Evolutionary conservation across 2,329 filamentous ascomycete genomes (phyloP).

Genomic region (Cladophialophora carrionii): DNA sequence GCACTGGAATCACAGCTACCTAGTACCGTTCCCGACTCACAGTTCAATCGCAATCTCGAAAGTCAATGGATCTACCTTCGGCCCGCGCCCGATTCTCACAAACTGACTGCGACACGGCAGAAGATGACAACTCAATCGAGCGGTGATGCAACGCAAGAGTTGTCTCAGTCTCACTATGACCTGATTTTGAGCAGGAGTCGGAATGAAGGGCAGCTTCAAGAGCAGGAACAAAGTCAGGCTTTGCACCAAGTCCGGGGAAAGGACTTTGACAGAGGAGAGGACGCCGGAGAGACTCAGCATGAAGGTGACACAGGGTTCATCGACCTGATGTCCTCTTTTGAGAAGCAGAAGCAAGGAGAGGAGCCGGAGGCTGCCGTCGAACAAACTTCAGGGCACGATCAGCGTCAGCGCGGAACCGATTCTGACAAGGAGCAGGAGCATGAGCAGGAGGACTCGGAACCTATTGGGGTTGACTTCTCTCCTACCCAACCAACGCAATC

Average conservation of each 20-base stretch:
- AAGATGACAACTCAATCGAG: slow-evolving; percentile 46
- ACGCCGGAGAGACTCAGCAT: slow-evolving; percentile 46
- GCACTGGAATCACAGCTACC: slow-evolving; percentile 30
- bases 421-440: neutral
- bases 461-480: slow-evolving; percentile 29
- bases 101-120: slow-evolving; percentile 4
- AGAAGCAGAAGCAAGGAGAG: slow-evolving; percentile 28
- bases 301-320: slow-evolving; percentile 52
- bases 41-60: slow-evolving; percentile 23
- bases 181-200: slow-evolving; percentile 46
- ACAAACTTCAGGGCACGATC: neutral
- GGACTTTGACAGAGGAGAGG: slow-evolving; percentile 39
- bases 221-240: slow-evolving; percentile 15
- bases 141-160: slow-evolving; percentile 49
- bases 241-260: slow-evolving; percentile 6
- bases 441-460: slow-evolving; percentile 19
- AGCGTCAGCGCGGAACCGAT: neutral
- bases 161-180: slow-evolving; percentile 52
- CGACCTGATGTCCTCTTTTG: slow-evolving; percentile 48
- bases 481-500: slow-evolving; percentile 38
- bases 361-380: neutral
- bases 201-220: slow-evolving; percentile 38
- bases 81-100: slow-evolving; percentile 10
- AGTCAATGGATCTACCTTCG: slow-evolving; percentile 18
- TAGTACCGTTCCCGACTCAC: slow-evolving; percentile 36